Conservation (phyloP, 1,139 yeast species). For the Blastobotrys proliferans region DNA sequence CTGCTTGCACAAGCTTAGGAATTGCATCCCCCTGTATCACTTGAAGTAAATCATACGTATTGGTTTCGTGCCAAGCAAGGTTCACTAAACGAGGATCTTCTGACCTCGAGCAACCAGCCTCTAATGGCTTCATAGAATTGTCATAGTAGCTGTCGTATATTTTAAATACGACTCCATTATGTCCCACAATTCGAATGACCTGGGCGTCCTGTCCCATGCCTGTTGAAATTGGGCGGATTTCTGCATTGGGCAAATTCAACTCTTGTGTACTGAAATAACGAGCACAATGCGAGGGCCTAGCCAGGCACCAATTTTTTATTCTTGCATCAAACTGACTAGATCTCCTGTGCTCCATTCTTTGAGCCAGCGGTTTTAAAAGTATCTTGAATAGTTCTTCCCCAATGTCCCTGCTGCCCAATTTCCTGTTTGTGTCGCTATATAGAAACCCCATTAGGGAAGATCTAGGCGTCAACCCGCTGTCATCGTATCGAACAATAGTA, state of each 20-base stretch:
- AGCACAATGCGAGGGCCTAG: not conserved
- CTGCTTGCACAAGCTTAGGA: not conserved
- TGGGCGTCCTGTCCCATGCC: not conserved
- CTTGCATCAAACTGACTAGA: not conserved
- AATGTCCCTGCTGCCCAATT: not conserved
- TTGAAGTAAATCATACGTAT: not conserved
- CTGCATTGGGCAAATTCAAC: too few species aligned
- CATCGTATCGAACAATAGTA: not conserved
- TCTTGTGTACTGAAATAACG: too few species aligned
- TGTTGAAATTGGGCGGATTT: not conserved
- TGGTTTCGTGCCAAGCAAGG: not conserved
- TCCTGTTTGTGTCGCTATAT: not conserved
- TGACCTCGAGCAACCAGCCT: not conserved
- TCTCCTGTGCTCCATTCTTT: not conserved
- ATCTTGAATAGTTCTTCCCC: not conserved
- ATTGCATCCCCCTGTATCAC: not conserved
- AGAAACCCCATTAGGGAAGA: not conserved
- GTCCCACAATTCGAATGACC: not conserved
- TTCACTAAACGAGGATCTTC: not conserved
- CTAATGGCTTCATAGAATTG: not conserved
- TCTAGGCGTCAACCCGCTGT: not conserved
- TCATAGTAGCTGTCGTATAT: not conserved
- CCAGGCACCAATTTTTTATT: not conserved
- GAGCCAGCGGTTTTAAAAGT: not conserved
- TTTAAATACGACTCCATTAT: not conserved